Percentiles rank a stretch among this genome's conserved stretches.
Evolutionary conservation across 257 asterid genomes (phyloP).

Genomic region (Gentiana straminea): DNA sequence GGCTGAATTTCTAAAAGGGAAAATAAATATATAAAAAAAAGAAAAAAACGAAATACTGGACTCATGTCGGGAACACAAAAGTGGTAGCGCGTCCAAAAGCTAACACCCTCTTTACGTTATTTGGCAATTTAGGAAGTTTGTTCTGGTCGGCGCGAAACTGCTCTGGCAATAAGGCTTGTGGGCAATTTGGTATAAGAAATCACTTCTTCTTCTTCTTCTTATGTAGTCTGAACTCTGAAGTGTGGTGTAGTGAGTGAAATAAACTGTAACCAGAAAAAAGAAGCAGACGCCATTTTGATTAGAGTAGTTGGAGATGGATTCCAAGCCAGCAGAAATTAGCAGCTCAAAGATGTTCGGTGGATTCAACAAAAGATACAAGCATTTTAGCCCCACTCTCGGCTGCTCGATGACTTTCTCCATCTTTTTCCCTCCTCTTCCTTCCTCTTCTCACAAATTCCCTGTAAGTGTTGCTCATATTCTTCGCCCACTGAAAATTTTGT

Average conservation of each 20-base stretch:
- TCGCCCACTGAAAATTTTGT: neutral
- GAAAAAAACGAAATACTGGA: too few species aligned
- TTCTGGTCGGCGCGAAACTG: too few species aligned
- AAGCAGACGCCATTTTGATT: neutral
- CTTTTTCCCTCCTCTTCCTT: conserved; percentile 75
- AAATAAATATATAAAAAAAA: too few species aligned
- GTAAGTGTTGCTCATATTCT: conserved; percentile 21
- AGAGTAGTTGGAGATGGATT: conserved; percentile 32
- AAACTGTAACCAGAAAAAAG: neutral
- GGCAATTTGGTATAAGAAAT: too few species aligned
- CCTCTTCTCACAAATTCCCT: conserved; percentile 65
- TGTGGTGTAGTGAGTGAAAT: neutral
- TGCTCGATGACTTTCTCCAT: conserved; percentile 89
- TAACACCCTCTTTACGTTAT: too few species aligned
- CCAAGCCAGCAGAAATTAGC: conserved; percentile 72
- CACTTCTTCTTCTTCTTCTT: too few species aligned
- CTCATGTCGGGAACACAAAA: too few species aligned
- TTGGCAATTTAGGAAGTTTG: too few species aligned
- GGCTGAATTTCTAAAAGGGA: too few species aligned
- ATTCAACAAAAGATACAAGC: conserved; percentile 85
- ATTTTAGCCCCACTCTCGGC: conserved; percentile 69
- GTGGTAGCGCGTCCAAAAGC: too few species aligned
- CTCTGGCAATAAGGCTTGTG: too few species aligned
- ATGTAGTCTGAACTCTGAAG: neutral
- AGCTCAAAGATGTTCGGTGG: conserved; percentile 91